These are phyloP conservation scores for Diaporthe caulivora DNA, from an alignment of 2,329 filamentous ascomycete species.

Conservation along the genomic window DNA sequence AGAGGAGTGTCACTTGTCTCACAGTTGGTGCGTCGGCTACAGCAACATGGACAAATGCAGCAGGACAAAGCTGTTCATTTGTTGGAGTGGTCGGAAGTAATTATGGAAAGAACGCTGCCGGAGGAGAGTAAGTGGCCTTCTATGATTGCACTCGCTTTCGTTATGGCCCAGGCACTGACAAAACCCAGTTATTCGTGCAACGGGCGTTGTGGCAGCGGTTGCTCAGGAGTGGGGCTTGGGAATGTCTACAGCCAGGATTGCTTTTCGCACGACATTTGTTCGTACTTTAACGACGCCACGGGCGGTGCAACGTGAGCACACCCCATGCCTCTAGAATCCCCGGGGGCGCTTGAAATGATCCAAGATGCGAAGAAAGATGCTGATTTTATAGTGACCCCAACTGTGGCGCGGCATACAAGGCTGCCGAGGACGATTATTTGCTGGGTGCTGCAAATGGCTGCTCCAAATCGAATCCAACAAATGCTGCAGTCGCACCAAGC, in stretches of 20 bases:
- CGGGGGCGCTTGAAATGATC: not conserved
- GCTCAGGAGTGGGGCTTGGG: constrained; percentile 56
- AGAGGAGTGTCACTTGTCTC: constrained; percentile 54
- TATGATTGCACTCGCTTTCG: not conserved
- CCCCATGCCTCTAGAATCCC: not conserved
- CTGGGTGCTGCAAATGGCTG: constrained; percentile 52
- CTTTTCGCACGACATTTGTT: constrained; percentile 64
- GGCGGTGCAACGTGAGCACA: constrained; percentile 56
- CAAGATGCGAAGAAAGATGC: not conserved
- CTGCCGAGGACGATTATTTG: constrained; percentile 58
- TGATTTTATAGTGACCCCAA: constrained; percentile 56
- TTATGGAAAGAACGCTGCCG: constrained; percentile 56
- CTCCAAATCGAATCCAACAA: constrained; percentile 50
- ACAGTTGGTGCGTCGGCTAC: constrained; percentile 55
- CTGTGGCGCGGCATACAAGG: constrained; percentile 58
- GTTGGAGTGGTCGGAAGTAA: constrained; percentile 60
- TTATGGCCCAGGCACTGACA: not conserved
- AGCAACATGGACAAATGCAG: constrained; percentile 59
- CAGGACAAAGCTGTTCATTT: constrained; percentile 57
- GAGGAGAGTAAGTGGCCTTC: constrained; percentile 56
- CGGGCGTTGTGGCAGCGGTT: constrained; percentile 61
- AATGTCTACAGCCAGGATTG: constrained; percentile 65
- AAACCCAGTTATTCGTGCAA: constrained; percentile 60
- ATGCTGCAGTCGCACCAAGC: constrained; percentile 45
- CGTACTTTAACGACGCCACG: constrained; percentile 62